A percentile compares a stretch with the other conserved stretches of the same genome.
phyloP scores from a whole-genome alignment of 768 basidiomycete species.

The Tephrocybe sp. region DNA sequence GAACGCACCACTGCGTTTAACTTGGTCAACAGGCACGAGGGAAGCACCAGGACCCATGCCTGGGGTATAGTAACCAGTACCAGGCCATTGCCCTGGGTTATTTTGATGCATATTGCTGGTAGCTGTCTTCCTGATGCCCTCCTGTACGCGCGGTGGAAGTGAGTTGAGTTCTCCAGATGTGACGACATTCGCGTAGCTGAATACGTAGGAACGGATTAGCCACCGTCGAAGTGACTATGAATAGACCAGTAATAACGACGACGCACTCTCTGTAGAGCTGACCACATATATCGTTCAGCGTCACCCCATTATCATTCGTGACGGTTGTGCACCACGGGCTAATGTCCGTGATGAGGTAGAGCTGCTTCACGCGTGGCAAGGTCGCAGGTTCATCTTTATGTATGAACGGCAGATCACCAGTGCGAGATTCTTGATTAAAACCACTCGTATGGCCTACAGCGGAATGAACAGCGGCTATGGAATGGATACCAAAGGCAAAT shows the following conservation, averaged over 20 bases:
- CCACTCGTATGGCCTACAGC: constrained; percentile 56
- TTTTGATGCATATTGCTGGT: constrained; percentile 34
- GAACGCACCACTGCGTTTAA: constrained; percentile 62
- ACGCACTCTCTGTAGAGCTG: constrained; percentile 77
- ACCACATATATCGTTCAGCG: constrained; percentile 70
- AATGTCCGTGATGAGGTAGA: constrained; percentile 54
- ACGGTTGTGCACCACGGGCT: constrained; percentile 82
- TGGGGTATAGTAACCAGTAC: constrained; percentile 47
- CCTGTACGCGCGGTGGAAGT: constrained; percentile 63
- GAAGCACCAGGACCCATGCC: constrained; percentile 45
- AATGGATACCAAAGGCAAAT: not conserved
- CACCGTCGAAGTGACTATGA: not conserved
- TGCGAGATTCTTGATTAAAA: constrained; percentile 56
- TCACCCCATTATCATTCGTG: constrained; percentile 70
- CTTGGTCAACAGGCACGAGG: constrained; percentile 34
- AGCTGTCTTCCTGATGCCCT: constrained; percentile 66
- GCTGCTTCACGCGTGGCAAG: constrained; percentile 58
- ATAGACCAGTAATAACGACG: not conserved
- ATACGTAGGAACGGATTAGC: not conserved
- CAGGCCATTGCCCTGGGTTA: constrained; percentile 20
- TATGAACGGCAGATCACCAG: constrained; percentile 53
- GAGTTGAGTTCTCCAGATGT: constrained; percentile 63
- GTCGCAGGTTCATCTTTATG: constrained; percentile 65
- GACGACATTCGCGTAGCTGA: constrained; percentile 65
- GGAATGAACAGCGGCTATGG: not conserved